Evolutionary conservation across 306 rosid species (phyloP).

Genomic region (Quercus gilva): DNA sequence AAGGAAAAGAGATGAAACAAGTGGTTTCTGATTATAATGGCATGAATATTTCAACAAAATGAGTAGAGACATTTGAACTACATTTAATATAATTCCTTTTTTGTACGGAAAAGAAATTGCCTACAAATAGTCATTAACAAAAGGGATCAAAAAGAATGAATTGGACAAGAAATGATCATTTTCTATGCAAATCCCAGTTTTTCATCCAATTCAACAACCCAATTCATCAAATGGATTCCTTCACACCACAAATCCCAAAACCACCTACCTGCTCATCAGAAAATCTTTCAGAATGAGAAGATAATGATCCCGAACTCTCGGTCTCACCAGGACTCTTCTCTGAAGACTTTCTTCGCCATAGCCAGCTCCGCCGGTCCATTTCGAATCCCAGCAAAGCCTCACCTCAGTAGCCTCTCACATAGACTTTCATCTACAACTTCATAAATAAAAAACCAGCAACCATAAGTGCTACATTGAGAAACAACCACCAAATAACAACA

Average conservation of each 20-base stretch:
- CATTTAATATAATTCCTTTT: neutral
- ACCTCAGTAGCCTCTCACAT: constrained; percentile 29
- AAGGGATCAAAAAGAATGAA: neutral
- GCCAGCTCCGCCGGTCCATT: constrained; percentile 80
- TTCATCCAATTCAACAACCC: constrained; percentile 11
- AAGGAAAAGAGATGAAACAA: neutral
- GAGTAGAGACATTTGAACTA: neutral
- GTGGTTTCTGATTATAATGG: neutral
- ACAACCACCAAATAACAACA: neutral
- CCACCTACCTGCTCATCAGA: constrained; percentile 68
- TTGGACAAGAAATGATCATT: neutral
- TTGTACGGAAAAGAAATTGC: neutral
- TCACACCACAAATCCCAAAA: neutral
- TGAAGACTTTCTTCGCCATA: constrained; percentile 78
- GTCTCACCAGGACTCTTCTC: constrained; percentile 77
- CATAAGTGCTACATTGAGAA: constrained; percentile 1
- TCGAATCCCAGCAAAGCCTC: constrained; percentile 14
- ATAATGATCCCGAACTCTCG: constrained; percentile 73
- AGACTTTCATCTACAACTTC: constrained; percentile 28
- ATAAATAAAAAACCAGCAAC: constrained; percentile 15
- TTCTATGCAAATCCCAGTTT: neutral
- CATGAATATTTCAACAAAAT: neutral
- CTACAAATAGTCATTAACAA: neutral
- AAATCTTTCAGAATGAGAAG: constrained; percentile 79
- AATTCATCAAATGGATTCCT: neutral